Evolutionary conservation across 805 yeast genomes (phyloP).

Genomic region (Ogataea degrootiae): DNA sequence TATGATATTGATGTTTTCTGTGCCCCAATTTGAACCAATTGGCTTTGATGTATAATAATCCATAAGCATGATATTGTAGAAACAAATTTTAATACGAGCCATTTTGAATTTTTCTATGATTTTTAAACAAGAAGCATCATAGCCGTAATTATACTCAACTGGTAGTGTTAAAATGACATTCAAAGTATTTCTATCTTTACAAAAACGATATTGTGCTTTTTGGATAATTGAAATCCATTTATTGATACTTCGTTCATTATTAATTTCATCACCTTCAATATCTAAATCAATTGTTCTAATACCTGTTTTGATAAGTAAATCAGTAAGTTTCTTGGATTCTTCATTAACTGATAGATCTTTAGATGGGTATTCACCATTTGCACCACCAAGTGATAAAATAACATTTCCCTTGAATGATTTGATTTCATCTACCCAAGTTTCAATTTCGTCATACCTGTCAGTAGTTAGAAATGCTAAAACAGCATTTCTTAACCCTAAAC

Average conservation of each 20-base stretch:
- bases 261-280: slow-evolving; percentile 24
- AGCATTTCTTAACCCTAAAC: slow-evolving; percentile 13
- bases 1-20: slow-evolving; percentile 25
- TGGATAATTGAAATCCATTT: slow-evolving; percentile 14
- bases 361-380: slow-evolving; percentile 24
- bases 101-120: slow-evolving; percentile 12
- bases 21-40: slow-evolving; percentile 20
- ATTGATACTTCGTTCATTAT: slow-evolving; percentile 3
- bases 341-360: slow-evolving; percentile 4
- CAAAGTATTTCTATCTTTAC: slow-evolving; percentile 4
- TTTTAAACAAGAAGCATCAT: slow-evolving; percentile 11
- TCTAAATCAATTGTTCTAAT: slow-evolving; percentile 26
- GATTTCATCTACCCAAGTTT: slow-evolving; percentile 22
- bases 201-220: slow-evolving; percentile 1
- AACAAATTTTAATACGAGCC: slow-evolving; percentile 6
- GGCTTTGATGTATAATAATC: slow-evolving; percentile 27
- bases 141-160: slow-evolving; percentile 23
- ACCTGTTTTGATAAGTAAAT: slow-evolving; percentile 10
- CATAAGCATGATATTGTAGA: slow-evolving; percentile 28
- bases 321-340: slow-evolving; percentile 13
- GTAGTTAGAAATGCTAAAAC: slow-evolving; percentile 25
- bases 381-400: slow-evolving; percentile 31
- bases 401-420: slow-evolving; percentile 15
- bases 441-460: slow-evolving; percentile 23
- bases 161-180: slow-evolving; percentile 27